Base-by-base conservation (phyloP, 2,329 filamentous ascomycete species). In the Nigrospora oryzae region DNA sequence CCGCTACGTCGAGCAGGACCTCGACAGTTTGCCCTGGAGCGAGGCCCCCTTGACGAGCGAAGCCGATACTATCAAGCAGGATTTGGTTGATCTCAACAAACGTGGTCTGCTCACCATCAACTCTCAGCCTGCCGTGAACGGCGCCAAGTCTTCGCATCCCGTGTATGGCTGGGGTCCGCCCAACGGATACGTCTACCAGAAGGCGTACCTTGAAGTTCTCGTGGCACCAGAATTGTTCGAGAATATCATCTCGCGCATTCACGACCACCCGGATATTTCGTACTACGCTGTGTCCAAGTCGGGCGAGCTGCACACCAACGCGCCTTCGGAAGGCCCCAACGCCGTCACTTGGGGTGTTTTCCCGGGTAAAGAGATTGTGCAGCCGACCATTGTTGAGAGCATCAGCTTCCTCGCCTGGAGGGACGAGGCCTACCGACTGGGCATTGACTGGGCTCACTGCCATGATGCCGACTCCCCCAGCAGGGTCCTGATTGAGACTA, bases 261-360 rank as follows among this genome's bases (percentile, higher is more conserved):
- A 90, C 53, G 71, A 77, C 40, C 79, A 93, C 56, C 78, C 83
- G 3, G 86, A 94, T 53, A 71, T 98, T 59, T 96, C 91, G 0
- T 98, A 94, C 70, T 95, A 97, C 58, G 89, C 89, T 39, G 89
- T 96, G 49, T 93, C 87, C 56, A 90, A 88, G 64, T 74, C 77
- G 16, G 90, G 91, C 28, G 79, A 84, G 46, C 74, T 97, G 45
- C 83, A 82, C 63, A 93, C 89, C 28, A 97, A 98, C 59, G 83
- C 89, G 2, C 82, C 83, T 10, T 79, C 81, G 17, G 89, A 94
- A 54, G 87, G 89, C 6, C 93, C 93, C 34, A 98, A 98, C 57
- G 93, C 93, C n/a, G 87, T 98, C 41, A 98, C 93, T 2, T 98
- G 93, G 93, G 93, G 93, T 66, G 94, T 98, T 32, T 98, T 97